Percentiles rank a stretch among this genome's conserved stretches.
Conservation (phyloP, 768 basidiomycete genomes). For the Pilatotrama ljubarskyi region DNA sequence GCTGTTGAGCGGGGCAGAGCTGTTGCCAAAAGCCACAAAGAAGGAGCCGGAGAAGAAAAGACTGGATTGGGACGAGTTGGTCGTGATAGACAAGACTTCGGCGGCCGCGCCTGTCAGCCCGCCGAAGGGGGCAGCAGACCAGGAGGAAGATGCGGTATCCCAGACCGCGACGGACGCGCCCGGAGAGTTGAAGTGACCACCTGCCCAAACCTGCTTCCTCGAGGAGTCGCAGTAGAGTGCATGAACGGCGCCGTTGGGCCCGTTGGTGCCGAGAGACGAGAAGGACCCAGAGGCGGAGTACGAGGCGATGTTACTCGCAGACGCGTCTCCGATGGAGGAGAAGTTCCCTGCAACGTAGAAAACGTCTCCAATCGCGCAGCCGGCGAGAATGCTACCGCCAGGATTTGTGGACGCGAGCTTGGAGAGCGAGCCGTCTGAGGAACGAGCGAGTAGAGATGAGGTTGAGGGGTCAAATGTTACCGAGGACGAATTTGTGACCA, state of each 20-base stretch:
- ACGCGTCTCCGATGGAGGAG: slow-evolving; percentile 59
- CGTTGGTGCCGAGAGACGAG: slow-evolving; percentile 60
- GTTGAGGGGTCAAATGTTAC: slow-evolving; percentile 67
- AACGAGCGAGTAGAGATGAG: slow-evolving; percentile 70
- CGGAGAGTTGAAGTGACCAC: slow-evolving; percentile 73
- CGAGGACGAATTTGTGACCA: slow-evolving; percentile 60
- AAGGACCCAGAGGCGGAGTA: slow-evolving; percentile 65
- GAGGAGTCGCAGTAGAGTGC: slow-evolving; percentile 76
- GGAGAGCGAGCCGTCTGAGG: slow-evolving; percentile 62
- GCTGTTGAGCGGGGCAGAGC: slow-evolving; percentile 50
- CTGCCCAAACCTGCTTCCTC: slow-evolving; percentile 71
- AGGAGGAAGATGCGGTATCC: slow-evolving; percentile 60
- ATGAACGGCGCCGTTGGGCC: slow-evolving; percentile 74
- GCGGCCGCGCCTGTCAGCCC: slow-evolving; percentile 74
- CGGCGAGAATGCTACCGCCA: slow-evolving; percentile 75
- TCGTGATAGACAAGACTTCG: slow-evolving; percentile 72
- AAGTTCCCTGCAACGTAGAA: slow-evolving; percentile 88
- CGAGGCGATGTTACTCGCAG: slow-evolving; percentile 72
- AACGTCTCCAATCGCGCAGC: slow-evolving; percentile 66
- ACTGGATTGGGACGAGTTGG: slow-evolving; percentile 68
- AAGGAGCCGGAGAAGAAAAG: slow-evolving; percentile 92
- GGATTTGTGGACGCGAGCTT: slow-evolving; percentile 75
- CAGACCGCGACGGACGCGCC: slow-evolving; percentile 70
- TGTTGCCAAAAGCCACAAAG: slow-evolving; percentile 66
- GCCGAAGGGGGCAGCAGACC: slow-evolving; percentile 79